Evolutionary conservation across 2,329 filamentous ascomycete genomes (phyloP).

Genomic region (Colletotrichum tropicale): DNA sequence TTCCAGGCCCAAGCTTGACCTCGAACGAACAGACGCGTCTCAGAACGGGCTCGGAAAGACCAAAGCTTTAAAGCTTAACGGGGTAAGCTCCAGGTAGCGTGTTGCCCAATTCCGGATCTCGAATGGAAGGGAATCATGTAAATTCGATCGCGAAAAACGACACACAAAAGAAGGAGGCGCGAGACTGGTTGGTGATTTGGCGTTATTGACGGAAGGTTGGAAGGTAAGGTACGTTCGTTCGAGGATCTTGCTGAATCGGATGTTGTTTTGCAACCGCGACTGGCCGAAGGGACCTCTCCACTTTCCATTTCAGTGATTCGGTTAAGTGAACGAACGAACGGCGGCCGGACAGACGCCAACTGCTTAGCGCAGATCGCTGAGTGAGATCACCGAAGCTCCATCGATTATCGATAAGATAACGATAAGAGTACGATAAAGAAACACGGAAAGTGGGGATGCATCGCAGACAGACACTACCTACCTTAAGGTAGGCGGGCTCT

Average conservation of each 20-base stretch:
- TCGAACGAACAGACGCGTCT: conserved; percentile 15
- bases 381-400: conserved; percentile 3
- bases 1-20: conserved; percentile 1
- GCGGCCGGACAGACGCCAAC: not conserved
- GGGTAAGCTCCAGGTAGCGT: not conserved
- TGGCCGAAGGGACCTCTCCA: not conserved
- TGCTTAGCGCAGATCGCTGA: not conserved
- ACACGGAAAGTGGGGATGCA: not conserved
- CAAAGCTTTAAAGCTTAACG: conserved; percentile 15
- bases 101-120: not conserved
- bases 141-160: not conserved
- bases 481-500: not conserved
- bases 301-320: not conserved
- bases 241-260: not conserved
- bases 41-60: conserved; percentile 4
- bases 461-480: too few species aligned
- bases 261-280: conserved; percentile 22
- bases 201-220: not conserved
- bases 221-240: not conserved
- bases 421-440: not conserved
- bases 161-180: not conserved
- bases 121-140: not conserved
- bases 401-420: not conserved
- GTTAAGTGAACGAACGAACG: not conserved
- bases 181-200: not conserved